Conservation (phyloP, 345 rosid species). For the Populus nigra region DNA sequence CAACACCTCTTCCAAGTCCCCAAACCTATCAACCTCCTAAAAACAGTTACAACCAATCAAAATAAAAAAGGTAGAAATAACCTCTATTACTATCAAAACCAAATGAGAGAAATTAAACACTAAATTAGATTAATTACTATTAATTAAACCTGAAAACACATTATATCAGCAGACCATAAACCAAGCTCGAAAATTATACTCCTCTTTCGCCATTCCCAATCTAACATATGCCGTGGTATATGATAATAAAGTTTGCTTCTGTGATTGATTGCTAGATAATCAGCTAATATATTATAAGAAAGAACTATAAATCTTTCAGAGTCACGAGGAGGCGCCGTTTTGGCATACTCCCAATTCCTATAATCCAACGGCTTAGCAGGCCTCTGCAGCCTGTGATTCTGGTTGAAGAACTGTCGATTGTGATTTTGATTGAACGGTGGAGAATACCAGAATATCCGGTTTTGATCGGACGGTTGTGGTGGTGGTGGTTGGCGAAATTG, state of each 20-base stretch:
- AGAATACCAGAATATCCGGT: neutral
- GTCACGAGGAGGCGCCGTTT: slow-evolving; percentile 46
- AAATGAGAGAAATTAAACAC: no score
- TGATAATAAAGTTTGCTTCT: slow-evolving; percentile 75
- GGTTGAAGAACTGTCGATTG: slow-evolving; percentile 38
- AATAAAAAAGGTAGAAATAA: slow-evolving; percentile 4
- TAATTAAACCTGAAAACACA: slow-evolving; percentile 82
- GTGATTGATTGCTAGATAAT: slow-evolving; percentile 79
- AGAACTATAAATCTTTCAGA: slow-evolving; percentile 65
- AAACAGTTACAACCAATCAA: neutral
- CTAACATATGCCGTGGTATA: slow-evolving; percentile 68
- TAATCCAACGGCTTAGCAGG: slow-evolving; percentile 56
- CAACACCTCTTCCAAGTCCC: slow-evolving; percentile 69
- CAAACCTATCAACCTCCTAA: slow-evolving; percentile 93
- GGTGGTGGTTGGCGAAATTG: slow-evolving; percentile 27
- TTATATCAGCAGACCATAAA: slow-evolving; percentile 86
- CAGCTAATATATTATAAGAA: slow-evolving; percentile 90
- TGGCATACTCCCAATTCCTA: slow-evolving; percentile 73
- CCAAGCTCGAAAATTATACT: slow-evolving; percentile 76
- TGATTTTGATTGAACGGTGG: slow-evolving; percentile 16
- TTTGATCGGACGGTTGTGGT: no score
- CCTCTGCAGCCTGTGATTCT: slow-evolving; percentile 41
- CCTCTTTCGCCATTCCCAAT: slow-evolving; percentile 82
- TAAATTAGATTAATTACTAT: neutral
- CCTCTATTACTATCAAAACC: neutral